Evolutionary conservation across 495 filamentous ascomycete genomes (phyloP).

Genomic region (Lineolata rhizophorae): DNA sequence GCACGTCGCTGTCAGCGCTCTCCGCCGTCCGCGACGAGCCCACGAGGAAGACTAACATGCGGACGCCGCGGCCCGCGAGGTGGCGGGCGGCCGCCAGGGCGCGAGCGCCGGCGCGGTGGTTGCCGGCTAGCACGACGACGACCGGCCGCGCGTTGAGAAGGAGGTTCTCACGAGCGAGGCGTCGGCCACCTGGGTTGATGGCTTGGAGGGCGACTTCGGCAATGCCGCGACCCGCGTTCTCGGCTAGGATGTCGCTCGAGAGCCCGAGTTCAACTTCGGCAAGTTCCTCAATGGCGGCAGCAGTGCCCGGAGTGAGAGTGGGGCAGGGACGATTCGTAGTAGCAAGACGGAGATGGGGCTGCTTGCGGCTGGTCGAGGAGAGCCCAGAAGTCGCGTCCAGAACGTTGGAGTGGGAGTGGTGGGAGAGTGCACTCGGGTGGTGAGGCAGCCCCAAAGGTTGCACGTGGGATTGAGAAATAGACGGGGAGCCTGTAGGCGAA

Average conservation of each 20-base stretch:
- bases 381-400: constrained; percentile 17
- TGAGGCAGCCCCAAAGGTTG: constrained; percentile 3
- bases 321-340: constrained; percentile 41
- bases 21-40: constrained; percentile 38
- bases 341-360: no score
- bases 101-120: constrained; percentile 64
- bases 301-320: constrained; percentile 61
- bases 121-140: constrained; percentile 68
- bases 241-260: constrained; percentile 71
- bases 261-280: constrained; percentile 66
- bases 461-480: not conserved
- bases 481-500: constrained; percentile 2
- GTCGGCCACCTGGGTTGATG: constrained; percentile 19
- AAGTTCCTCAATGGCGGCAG: constrained; percentile 76
- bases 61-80: constrained; percentile 55
- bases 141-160: constrained; percentile 29
- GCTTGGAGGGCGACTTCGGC: constrained; percentile 55
- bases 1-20: constrained; percentile 10
- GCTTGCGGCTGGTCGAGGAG: constrained; percentile 40
- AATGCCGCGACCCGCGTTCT: constrained; percentile 75
- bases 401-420: constrained; percentile 2
- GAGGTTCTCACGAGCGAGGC: constrained; percentile 18
- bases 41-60: constrained; percentile 63
- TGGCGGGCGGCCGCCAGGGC: constrained; percentile 74
- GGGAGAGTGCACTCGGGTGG: constrained; percentile 3